phyloP scores from a whole-genome alignment of 768 basidiomycete species.

The Lactarius trivialis region DNA sequence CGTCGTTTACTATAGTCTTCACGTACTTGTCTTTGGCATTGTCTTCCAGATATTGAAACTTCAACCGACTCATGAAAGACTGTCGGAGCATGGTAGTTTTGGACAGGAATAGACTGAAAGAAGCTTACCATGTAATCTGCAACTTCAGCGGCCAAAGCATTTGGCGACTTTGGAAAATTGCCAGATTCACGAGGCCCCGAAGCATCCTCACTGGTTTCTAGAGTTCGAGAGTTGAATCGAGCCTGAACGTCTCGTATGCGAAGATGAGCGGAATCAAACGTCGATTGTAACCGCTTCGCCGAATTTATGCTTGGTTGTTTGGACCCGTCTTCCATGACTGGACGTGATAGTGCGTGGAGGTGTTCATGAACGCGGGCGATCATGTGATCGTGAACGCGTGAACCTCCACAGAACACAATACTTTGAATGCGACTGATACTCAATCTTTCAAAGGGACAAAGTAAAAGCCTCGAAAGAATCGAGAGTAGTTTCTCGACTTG shows the following conservation, averaged over 20 bases:
- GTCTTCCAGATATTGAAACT: conserved; percentile 86
- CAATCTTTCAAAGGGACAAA: background rate
- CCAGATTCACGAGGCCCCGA: conserved; percentile 6
- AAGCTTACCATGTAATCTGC: conserved; percentile 52
- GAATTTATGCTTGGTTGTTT: conserved; percentile 3
- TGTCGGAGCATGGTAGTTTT: conserved; percentile 25
- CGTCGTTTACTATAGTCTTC: conserved; percentile 79
- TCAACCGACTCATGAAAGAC: conserved; percentile 74
- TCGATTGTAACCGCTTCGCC: conserved; percentile 14
- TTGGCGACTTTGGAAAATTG: conserved; percentile 8
- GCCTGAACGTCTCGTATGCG: conserved; percentile 21
- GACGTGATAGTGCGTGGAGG: background rate
- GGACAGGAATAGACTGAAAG: background rate
- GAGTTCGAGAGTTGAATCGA: conserved; percentile 17
- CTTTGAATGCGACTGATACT: background rate
- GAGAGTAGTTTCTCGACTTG: background rate
- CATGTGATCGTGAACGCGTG: conserved; percentile 16
- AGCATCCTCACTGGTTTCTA: conserved; percentile 15
- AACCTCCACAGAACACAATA: too few relatives aligned
- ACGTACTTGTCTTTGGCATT: conserved; percentile 88
- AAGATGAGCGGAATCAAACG: conserved; percentile 18
- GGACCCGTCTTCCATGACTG: background rate
- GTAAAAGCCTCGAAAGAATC: background rate
- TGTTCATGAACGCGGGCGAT: background rate
- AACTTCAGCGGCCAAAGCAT: conserved; percentile 37